A percentile compares a stretch with the other conserved stretches of the same genome.
phyloP scores from a whole-genome alignment of 352 stramenopile genomes.

The Bremia lactucae region DNA sequence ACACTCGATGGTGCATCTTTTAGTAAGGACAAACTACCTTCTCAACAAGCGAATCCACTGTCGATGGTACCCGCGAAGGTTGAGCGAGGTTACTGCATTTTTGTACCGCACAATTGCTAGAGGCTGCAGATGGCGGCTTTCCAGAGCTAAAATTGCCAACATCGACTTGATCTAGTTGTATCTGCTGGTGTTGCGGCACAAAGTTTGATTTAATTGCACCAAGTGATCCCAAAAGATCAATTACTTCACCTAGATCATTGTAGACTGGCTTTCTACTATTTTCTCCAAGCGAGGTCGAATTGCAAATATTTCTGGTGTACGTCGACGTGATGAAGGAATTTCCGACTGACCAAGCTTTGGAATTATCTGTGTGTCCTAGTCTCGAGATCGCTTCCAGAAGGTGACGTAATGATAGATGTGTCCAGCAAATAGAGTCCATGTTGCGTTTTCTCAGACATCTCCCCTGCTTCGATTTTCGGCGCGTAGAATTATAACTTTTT shows the following conservation, averaged over 20 bases:
- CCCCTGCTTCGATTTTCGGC: too few species aligned
- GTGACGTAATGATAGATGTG: slow-evolving; percentile 34
- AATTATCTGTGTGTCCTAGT: slow-evolving; percentile 6
- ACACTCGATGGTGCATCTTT: too few species aligned
- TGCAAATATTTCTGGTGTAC: slow-evolving; percentile 12
- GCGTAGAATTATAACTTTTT: too few species aligned
- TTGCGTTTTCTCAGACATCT: slow-evolving; percentile 44
- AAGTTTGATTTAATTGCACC: slow-evolving; percentile 40
- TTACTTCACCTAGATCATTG: slow-evolving; percentile 58
- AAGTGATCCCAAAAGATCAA: slow-evolving; percentile 54
- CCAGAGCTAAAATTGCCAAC: not conserved
- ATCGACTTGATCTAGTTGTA: slow-evolving; percentile 1
- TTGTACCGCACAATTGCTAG: slow-evolving; percentile 5
- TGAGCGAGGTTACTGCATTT: slow-evolving; percentile 45
- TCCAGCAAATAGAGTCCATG: slow-evolving; percentile 55
- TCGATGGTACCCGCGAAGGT: slow-evolving; percentile 30
- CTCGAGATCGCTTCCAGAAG: slow-evolving; percentile 18
- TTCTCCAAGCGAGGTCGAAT: slow-evolving; percentile 28
- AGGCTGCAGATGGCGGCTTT: not conserved
- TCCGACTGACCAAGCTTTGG: slow-evolving; percentile 6
- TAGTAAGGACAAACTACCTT: too few species aligned
- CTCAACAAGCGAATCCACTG: slow-evolving; percentile 28
- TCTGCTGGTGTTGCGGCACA: slow-evolving; percentile 11
- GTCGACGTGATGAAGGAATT: slow-evolving; percentile 1
- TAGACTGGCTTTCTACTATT: slow-evolving; percentile 30